These are phyloP conservation scores for Pestalotiopsis sp. DNA, from an alignment of 2,329 filamentous ascomycete genomes.

Conservation along the genomic window DNA sequence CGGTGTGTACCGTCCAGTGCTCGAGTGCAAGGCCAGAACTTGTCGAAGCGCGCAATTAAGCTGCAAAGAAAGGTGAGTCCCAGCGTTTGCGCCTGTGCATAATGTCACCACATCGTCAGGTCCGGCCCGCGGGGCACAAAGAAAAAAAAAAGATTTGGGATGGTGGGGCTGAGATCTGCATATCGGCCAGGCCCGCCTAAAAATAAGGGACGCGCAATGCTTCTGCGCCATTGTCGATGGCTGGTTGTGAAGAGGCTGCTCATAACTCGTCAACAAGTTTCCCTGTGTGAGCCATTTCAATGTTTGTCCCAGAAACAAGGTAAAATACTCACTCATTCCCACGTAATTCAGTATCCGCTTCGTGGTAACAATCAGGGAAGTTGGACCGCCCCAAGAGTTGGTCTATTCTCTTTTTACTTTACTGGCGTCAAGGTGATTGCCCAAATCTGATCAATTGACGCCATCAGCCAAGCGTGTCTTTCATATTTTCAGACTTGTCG, in stretches of 20 bases:
- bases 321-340: not conserved
- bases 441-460: too few species aligned
- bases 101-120: not conserved
- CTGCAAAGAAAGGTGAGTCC: not conserved
- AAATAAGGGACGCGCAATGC: conserved; percentile 4
- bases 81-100: not conserved
- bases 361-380: not conserved
- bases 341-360: not conserved
- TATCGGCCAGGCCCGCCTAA: not conserved
- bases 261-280: not conserved
- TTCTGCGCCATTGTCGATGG: not conserved
- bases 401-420: not conserved
- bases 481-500: too few species aligned
- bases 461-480: too few species aligned
- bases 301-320: not conserved
- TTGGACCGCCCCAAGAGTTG: not conserved
- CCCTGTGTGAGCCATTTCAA: not conserved
- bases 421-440: too few species aligned
- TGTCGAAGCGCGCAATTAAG: not conserved
- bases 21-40: not conserved
- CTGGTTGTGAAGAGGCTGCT: not conserved
- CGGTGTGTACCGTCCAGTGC: not conserved
- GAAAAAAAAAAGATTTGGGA: not conserved
- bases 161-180: not conserved
- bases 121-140: not conserved